Evolutionary conservation across 371 early-diverging fungal genomes (phyloP), one percentile per base, ranked within the genome.

Genomic region (Actinomucor elegans): DNA sequence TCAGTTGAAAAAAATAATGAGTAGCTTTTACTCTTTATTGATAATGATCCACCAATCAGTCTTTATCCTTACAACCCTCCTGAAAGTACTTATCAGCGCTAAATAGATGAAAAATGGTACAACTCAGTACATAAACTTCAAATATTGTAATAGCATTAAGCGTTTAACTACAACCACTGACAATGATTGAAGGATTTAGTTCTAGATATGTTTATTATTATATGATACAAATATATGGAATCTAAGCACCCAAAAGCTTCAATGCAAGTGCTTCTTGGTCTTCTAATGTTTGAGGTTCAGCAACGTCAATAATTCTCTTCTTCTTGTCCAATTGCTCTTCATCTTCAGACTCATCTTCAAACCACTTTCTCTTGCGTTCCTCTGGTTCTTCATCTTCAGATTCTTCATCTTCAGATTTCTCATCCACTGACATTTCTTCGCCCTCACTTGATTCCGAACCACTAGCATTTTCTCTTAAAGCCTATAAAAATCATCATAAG

Each of bases 231-330:
- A 35, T 21, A 34, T 14, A 33, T 15, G 14, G n/a, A 21, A 10
- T n/a, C 45, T 54, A 20, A 37, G 48, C 45, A 47, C 57, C 56
- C 56, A 55, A 48, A 26, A 55, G 48, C 48, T 55, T 55, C 40
- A 55, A 41, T 47, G 56, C 56, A 41, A 41, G 36, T 28, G 43
- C 47, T 59, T 45, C 51, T 59, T 54, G 48, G 21, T 87, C 87
- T 57, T 79, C 79, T 46, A 87, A 61, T 26, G 85, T 85, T 53
- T 71, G 59, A 26, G 87, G 87, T 50, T 81, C 80, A 33, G 81
- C 83, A 17, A 77, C 63, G 61, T 85, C 80, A 51, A 87, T 68
- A 15, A 87, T 66, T 60, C 74, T 79, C 43, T 73, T 66, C 70
- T 77, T 84, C 61, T 29, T 63, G 18, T 67, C 29, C 56, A 72